phyloP scores from a whole-genome alignment of 2,329 filamentous ascomycete species.

The Stagonosporopsis chrysanthemi region DNA sequence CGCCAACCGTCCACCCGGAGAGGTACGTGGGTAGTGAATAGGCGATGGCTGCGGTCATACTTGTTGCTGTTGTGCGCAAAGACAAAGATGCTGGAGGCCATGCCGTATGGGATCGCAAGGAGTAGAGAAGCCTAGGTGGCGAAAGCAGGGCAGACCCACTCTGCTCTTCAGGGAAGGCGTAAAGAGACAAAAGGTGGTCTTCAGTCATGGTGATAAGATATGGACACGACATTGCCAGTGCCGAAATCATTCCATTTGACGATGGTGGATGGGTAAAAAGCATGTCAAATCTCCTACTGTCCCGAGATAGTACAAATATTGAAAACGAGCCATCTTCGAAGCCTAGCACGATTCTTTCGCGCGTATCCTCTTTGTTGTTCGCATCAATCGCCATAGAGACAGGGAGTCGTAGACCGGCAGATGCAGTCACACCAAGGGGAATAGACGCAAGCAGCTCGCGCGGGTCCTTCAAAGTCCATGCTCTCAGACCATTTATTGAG shows the following conservation, averaged over 20 bases:
- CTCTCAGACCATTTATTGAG: conserved; percentile 71
- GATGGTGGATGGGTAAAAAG: conserved; percentile 69
- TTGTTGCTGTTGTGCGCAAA: conserved; percentile 70
- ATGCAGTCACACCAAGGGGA: conserved; percentile 26
- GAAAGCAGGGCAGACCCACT: conserved; percentile 23
- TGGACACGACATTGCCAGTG: conserved; percentile 75
- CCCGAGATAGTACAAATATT: conserved; percentile 68
- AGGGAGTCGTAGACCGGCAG: conserved; percentile 52
- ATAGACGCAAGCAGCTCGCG: conserved; percentile 66
- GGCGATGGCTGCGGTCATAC: conserved; percentile 81
- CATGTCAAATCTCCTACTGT: conserved; percentile 54
- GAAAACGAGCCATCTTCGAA: conserved; percentile 61
- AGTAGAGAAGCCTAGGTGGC: conserved; percentile 71
- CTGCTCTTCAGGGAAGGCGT: conserved; percentile 61
- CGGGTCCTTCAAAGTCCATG: conserved; percentile 72
- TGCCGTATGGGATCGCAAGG: conserved; percentile 80
- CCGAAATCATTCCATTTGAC: conserved; percentile 70
- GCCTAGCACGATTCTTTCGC: conserved; percentile 45
- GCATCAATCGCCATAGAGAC: conserved; percentile 71
- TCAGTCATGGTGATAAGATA: conserved; percentile 82
- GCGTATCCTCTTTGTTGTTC: conserved; percentile 32
- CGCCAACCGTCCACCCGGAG: conserved; percentile 84
- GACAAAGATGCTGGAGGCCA: conserved; percentile 83
- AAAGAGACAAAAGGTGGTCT: conserved; percentile 77
- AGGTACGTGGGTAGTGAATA: conserved; percentile 81